Base-by-base conservation (phyloP, 805 yeast genomes). In the Ogataea pini region DNA sequence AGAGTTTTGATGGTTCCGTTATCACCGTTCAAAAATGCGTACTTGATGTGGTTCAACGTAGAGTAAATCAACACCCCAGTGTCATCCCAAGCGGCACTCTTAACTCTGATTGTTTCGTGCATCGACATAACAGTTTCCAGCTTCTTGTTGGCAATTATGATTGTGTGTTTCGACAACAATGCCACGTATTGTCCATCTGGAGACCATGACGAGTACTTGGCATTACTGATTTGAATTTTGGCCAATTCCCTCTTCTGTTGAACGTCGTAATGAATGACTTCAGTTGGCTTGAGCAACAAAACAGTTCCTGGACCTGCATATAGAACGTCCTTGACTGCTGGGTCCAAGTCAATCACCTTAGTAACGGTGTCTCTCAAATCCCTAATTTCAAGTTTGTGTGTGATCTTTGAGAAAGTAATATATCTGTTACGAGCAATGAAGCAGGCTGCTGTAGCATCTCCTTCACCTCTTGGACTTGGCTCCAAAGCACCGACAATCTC, bases 61-160 rank as follows among this genome's bases (percentile, higher is more conserved):
- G 97, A 86, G 71, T 92, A 94, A 57, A 94, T 77, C 66, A 94
- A 78, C 27, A 95, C 96, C 45, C 92, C 92, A 42, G 87, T 75
- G 59, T 90, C 97, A 68, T 94, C 98, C 97, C 97, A 94, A 16
- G 96, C 89, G 40, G 97, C 97, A 72, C 95, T 84, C 74, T 94
- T 94, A 62, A 94, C 89, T 67, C 99, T 78, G 58, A 94, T 94
- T 3, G 98, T 92, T 74, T 94, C 99, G 66, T 90, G 97, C 81
- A 90, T 78, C 1, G 96, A 82, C 46, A 92, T 83, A 34, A 90
- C 75, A 48, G 82, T 71, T 64, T 89, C 90, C 59, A 92, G 77
- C 55, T 81, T 85, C 66, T 83, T 85, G 60, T 82, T 83, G 24
- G 91, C 96, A 60, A 94, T 83, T 12, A 96, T 86, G 60, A 94